Base-by-base conservation (phyloP, 176 grass and related monocot species). In the Saccharum officinarum region DNA sequence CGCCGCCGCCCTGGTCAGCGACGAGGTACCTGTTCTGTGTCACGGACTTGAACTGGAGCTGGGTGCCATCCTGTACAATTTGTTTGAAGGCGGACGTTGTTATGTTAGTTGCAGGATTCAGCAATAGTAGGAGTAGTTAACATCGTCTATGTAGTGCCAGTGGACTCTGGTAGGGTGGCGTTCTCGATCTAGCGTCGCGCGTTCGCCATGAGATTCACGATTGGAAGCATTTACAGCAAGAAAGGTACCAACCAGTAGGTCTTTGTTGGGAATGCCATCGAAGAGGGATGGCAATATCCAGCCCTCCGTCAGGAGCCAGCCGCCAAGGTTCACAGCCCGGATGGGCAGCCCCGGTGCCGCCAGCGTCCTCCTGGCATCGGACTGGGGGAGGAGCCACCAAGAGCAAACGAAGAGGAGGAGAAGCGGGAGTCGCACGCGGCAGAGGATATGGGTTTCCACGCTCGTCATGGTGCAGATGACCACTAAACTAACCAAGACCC, bases 211-310 rank as follows among this genome's bases (percentile, higher is more conserved):
- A 46, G 44, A 7, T 16, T 67, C 15, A 67, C n/a, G 9, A 16
- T 18, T 40, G 20, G 6, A 37, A 59, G 1, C 3, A 22, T 61
- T 61, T 25, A 25, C 57, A 61, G 57, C 0, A 61, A 23, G 57
- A 22, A 49, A 16, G 45, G 46, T 49, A 49, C 46, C 46, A 49
- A 49, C 93, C 76, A 95, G 25, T 42, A 91, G 30, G 25, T 93
- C 86, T 2, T 91, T 95, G 72, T 95, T 95, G 8, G 81, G 61
- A 16, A 95, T 95, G 80, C 26, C 87, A 17, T 95, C 60, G 44
- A 95, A 95, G 83, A 95, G 91, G 33, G 80, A 89, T 0, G 91
- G 91, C 25, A 87, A n/a, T 18, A 95, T 93, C 91, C 94, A 95
- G 38, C 94, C 94, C 83, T 95, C 94, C 2, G 83, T 93, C 15